Evolutionary conservation across 257 asterid genomes (phyloP).

Genomic region (Lavandula angustifolia): DNA sequence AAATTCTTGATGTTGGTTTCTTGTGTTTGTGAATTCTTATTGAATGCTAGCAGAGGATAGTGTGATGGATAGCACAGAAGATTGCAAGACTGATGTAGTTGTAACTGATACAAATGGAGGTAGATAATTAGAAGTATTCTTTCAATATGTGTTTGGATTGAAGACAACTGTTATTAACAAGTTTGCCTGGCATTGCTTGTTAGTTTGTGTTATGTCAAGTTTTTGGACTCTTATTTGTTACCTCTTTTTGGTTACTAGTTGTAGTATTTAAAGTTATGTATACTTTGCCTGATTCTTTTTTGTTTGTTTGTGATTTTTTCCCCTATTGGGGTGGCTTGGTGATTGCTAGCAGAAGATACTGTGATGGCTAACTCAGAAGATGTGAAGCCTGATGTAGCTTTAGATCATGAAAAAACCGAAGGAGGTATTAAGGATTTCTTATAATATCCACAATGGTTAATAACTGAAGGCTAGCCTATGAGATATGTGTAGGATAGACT

Average conservation of each 20-base stretch:
- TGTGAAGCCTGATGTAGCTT: constrained; percentile 38
- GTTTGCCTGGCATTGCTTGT: not conserved
- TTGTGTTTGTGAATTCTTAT: constrained; percentile 28
- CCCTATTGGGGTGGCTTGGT: not conserved
- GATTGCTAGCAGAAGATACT: constrained; percentile 32
- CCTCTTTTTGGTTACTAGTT: not conserved
- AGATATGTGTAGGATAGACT: constrained; percentile 1
- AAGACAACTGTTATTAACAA: not conserved
- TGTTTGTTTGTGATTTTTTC: not conserved
- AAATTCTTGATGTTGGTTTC: not conserved
- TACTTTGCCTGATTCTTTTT: not conserved
- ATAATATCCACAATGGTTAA: not conserved
- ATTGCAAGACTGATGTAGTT: constrained; percentile 18
- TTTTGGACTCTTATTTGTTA: not conserved
- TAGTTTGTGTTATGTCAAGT: not conserved
- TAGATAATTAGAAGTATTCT: constrained; percentile 9
- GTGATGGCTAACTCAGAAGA: constrained; percentile 37
- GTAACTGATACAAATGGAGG: constrained; percentile 20
- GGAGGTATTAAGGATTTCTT: constrained; percentile 30
- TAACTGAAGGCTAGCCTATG: not conserved
- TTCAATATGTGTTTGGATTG: not conserved
- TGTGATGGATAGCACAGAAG: constrained; percentile 23
- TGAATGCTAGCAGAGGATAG: constrained; percentile 41
- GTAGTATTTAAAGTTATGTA: too few relatives aligned
- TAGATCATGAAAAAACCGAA: constrained; percentile 28